These are phyloP conservation scores for Ambrosiella beaveri DNA, from an alignment of 2,329 filamentous ascomycete genomes.

Conservation along the genomic window DNA sequence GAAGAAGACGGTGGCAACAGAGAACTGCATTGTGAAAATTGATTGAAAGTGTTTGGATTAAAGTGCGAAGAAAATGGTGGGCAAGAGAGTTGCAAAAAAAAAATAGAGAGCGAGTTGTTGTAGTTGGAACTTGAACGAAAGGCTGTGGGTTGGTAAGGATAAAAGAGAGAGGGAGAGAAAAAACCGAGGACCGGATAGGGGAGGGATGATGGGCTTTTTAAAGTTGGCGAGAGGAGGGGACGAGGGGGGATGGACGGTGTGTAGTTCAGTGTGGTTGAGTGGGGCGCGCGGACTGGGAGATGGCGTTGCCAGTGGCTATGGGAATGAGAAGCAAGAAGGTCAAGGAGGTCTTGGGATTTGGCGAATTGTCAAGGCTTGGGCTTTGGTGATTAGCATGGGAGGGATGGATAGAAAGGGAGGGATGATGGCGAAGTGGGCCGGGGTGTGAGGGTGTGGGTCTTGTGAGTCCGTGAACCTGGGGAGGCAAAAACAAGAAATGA, in stretches of 20 bases:
- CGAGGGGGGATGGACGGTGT: background rate
- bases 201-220: slow-evolving; percentile 8
- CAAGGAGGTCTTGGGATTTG: background rate
- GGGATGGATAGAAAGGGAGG: background rate
- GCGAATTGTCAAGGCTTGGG: background rate
- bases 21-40: slow-evolving; percentile 13
- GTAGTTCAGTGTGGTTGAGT: background rate
- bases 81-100: slow-evolving; percentile 2
- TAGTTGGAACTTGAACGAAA: slow-evolving; percentile 14
- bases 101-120: slow-evolving; percentile 10
- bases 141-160: slow-evolving; percentile 6
- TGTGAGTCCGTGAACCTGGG: background rate
- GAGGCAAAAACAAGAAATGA: background rate
- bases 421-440: background rate
- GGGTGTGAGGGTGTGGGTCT: background rate
- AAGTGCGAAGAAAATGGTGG: slow-evolving; percentile 12
- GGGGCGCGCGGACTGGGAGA: background rate
- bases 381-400: background rate
- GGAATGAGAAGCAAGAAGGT: background rate
- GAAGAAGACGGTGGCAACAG: slow-evolving; percentile 12
- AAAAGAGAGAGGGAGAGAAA: background rate
- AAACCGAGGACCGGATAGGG: background rate
- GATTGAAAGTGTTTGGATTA: slow-evolving; percentile 2
- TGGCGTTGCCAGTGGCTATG: too few species aligned
- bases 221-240: background rate